A percentile compares a stretch with the other conserved stretches of the same genome.
phyloP scores from a whole-genome alignment of 75 land plant genomes.

The Pseudotsuga menziesii region DNA sequence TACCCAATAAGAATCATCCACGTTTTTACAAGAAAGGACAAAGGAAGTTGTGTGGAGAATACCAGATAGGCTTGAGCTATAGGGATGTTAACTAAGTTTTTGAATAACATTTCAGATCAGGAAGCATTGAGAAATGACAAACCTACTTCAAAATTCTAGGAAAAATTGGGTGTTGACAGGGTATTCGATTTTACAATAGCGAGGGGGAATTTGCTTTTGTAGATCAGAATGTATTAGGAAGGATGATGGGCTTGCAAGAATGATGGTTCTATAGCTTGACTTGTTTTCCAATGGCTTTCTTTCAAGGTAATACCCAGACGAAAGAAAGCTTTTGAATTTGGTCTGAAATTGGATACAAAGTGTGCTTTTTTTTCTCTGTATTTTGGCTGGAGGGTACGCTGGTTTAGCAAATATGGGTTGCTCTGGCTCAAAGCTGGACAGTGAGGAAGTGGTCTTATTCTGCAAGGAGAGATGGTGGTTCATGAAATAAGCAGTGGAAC shows the following conservation, averaged over 20 bases:
- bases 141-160: background rate
- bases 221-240: background rate
- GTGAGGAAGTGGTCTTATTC: conserved; percentile 74
- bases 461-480: conserved; percentile 78
- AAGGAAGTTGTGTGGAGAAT: background rate
- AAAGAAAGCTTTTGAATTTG: background rate
- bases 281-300: background rate
- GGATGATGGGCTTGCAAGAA: background rate
- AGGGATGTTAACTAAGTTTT: background rate
- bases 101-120: background rate
- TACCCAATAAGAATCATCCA: too few relatives aligned
- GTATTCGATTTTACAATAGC: background rate
- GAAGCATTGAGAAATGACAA: background rate
- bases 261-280: background rate
- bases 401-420: conserved; percentile 68
- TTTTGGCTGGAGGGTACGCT: background rate
- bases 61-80: background rate
- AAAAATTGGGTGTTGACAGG: background rate
- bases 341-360: background rate
- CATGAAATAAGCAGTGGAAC: conserved; percentile 75
- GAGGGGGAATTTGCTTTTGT: background rate
- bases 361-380: background rate
- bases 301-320: background rate
- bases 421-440: conserved; percentile 74
- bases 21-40: background rate